Evolutionary conservation across 352 stramenopile species (phyloP).

Genomic region (Pythium scleroteichum): DNA sequence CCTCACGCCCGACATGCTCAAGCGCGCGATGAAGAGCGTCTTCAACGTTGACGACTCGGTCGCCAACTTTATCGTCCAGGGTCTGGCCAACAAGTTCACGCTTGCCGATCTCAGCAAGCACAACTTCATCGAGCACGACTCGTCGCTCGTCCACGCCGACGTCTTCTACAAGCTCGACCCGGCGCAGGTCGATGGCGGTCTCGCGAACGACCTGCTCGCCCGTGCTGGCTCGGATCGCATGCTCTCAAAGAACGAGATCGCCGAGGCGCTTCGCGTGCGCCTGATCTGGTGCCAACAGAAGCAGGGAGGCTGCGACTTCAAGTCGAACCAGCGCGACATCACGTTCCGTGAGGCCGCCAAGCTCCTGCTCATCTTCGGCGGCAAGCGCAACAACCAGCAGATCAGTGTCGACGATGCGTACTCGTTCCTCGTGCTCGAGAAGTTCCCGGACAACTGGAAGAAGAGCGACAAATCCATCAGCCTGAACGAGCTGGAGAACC

Average conservation of each 20-base stretch:
- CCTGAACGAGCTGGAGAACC: conserved; percentile 12
- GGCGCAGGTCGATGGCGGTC: conserved; percentile 26
- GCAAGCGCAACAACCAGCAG: conserved; percentile 13
- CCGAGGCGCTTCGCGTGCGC: conserved; percentile 3
- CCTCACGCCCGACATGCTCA: conserved; percentile 26
- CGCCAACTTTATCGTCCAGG: conserved; percentile 32
- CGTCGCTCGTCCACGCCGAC: conserved; percentile 44
- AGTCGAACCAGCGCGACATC: conserved; percentile 8
- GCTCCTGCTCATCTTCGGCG: conserved; percentile 14
- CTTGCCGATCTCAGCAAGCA: conserved; percentile 43
- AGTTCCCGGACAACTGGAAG: conserved; percentile 18
- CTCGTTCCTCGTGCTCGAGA: conserved; percentile 23
- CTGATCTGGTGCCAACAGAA: conserved; percentile 15
- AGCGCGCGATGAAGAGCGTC: conserved; percentile 31
- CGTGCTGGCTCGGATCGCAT: conserved; percentile 8
- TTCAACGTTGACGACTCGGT: conserved; percentile 41
- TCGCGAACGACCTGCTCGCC: conserved; percentile 37
- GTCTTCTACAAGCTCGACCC: conserved; percentile 39
- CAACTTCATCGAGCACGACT: conserved; percentile 55
- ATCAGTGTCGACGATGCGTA: conserved; percentile 17
- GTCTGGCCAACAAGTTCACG: conserved; percentile 37
- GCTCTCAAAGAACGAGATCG: conserved; percentile 7
- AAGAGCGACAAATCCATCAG: conserved; percentile 5
- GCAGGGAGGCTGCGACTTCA: conserved; percentile 13
- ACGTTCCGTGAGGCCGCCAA: conserved; percentile 23